Evolutionary conservation across 2,329 filamentous ascomycete species (phyloP).

Genomic region (Penicillium oxalicum): DNA sequence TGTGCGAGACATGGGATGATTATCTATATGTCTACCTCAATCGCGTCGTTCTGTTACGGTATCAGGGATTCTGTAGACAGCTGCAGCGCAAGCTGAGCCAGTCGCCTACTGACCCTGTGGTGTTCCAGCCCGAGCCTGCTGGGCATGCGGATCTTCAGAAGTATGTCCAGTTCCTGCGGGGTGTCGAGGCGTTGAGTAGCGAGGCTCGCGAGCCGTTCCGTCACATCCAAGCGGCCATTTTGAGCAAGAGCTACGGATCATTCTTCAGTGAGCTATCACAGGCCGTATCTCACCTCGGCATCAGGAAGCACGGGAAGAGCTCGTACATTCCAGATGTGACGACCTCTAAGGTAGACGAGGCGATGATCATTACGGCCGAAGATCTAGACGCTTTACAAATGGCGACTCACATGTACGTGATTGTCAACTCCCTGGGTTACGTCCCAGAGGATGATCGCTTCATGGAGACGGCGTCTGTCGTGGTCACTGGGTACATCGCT

Average conservation of each 20-base stretch:
- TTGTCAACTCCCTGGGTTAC: conserved; percentile 57
- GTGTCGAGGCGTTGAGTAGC: conserved; percentile 31
- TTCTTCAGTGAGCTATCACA: conserved; percentile 39
- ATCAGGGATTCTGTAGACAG: conserved; percentile 59
- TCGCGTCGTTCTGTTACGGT: conserved; percentile 71
- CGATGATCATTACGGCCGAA: conserved; percentile 33
- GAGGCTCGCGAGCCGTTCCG: conserved; percentile 42
- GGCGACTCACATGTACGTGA: conserved; percentile 60
- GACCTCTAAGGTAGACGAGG: conserved; percentile 51
- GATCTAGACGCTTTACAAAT: conserved; percentile 61
- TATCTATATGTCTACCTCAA: conserved; percentile 84
- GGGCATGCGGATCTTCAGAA: conserved; percentile 34
- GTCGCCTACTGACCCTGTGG: conserved; percentile 49
- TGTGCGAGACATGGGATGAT: conserved; percentile 79
- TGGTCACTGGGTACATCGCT: conserved; percentile 75
- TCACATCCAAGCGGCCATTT: conserved; percentile 40
- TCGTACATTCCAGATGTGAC: conserved; percentile 35
- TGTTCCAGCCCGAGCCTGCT: conserved; percentile 53
- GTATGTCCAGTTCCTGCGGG: conserved; percentile 33
- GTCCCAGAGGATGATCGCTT: conserved; percentile 46
- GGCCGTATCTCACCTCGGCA: conserved; percentile 34
- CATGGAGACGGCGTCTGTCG: conserved; percentile 57
- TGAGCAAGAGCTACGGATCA: conserved; percentile 37
- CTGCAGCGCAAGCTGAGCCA: conserved; percentile 45
- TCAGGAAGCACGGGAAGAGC: conserved; percentile 21